A percentile compares a stretch with the other conserved stretches of the same genome.
Conservation (phyloP, 257 asterid genomes). For the Capsicum rhomboideum region DNA sequence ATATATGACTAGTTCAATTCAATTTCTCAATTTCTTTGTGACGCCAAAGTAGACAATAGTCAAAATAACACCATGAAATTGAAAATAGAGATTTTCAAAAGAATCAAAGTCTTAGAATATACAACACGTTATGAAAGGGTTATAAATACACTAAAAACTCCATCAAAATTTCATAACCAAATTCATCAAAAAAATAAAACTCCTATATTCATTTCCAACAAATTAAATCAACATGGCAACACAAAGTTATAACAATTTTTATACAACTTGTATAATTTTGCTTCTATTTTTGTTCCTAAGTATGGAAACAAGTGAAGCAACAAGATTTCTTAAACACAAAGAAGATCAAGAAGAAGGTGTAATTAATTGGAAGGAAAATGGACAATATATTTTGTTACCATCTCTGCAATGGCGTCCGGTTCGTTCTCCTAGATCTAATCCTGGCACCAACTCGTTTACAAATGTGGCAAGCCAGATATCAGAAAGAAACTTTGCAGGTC, state of each 20-base stretch:
- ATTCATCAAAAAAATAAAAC: background rate
- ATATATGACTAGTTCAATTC: background rate
- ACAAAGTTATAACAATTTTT: background rate
- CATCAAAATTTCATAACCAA: background rate
- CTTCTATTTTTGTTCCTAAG: background rate
- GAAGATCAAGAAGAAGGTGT: background rate
- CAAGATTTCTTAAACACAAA: constrained; percentile 22
- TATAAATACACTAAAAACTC: background rate
- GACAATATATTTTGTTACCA: background rate
- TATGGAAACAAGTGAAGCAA: background rate
- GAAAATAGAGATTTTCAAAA: too few species aligned
- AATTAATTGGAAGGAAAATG: background rate
- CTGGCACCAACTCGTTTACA: background rate
- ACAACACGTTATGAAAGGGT: background rate
- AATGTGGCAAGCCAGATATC: background rate
- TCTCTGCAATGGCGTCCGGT: constrained; percentile 5
- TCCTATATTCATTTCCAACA: background rate
- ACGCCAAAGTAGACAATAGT: background rate
- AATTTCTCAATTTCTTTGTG: background rate
- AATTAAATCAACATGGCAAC: background rate
- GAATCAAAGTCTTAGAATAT: background rate
- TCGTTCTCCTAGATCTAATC: background rate
- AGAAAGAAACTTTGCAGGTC: background rate
- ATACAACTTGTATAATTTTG: background rate
- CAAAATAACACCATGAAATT: background rate